phyloP scores from a whole-genome alignment of 192 early-diverging fungal species.

The Coemansia sp. region DNA sequence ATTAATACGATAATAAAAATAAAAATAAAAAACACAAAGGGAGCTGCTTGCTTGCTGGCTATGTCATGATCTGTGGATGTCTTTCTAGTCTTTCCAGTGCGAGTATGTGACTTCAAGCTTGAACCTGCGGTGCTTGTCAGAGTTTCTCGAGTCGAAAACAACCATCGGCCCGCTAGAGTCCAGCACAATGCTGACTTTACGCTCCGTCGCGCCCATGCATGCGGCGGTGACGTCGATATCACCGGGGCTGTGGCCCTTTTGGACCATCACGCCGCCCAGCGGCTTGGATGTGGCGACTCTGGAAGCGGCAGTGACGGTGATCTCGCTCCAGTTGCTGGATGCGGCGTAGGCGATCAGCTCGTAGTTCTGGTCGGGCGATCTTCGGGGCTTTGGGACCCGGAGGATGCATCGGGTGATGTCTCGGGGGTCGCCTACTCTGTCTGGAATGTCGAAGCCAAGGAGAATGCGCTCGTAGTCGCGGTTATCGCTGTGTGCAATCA shows the following conservation, averaged over 20 bases:
- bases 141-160: constrained; percentile 24
- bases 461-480: constrained; percentile 31
- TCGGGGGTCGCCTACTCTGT: constrained; percentile 1
- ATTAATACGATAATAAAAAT: no score
- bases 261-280: constrained; percentile 9
- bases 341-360: constrained; percentile 28
- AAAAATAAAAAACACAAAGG: no score
- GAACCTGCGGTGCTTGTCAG: constrained; percentile 14
- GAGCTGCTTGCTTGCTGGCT: no score
- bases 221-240: constrained; percentile 33
- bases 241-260: background rate
- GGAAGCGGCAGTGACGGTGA: constrained; percentile 17
- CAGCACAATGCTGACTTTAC: constrained; percentile 35
- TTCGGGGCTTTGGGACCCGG: constrained; percentile 22
- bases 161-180: constrained; percentile 25
- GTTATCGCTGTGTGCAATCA: constrained; percentile 15
- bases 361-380: constrained; percentile 13
- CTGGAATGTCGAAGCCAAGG: constrained; percentile 34
- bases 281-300: background rate
- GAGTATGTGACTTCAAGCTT: constrained; percentile 23
- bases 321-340: constrained; percentile 37
- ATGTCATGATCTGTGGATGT: no score
- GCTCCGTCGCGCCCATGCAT: constrained; percentile 21
- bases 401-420: constrained; percentile 30
- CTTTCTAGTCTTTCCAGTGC: constrained; percentile 1